Conservation (phyloP, 2,329 filamentous ascomycete species). For the Aphanoascus verrucosus region DNA sequence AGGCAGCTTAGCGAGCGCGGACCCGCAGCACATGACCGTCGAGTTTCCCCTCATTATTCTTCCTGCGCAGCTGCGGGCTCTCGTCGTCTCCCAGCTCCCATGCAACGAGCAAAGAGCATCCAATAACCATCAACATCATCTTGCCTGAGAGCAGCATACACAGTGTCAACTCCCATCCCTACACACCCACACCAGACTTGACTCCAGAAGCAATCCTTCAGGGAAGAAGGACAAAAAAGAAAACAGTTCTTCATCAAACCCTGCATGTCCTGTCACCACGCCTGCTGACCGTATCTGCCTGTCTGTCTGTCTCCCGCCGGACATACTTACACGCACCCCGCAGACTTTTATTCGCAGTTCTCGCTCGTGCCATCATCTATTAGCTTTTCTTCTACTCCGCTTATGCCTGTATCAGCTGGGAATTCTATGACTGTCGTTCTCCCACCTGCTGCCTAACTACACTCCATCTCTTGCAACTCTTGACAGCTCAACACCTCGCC, state of each 20-base stretch:
- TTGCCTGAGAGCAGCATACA: background rate
- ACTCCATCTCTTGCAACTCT: background rate
- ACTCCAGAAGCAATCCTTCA: no score
- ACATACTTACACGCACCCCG: conserved; percentile 1
- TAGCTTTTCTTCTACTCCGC: no score
- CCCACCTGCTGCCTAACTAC: no score
- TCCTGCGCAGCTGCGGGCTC: no score
- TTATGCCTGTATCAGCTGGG: no score
- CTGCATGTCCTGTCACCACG: conserved; percentile 7
- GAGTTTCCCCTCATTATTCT: background rate
- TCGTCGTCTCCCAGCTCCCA: no score
- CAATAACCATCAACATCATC: no score
- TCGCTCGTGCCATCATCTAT: background rate
- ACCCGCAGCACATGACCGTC: background rate
- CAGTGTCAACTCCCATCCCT: no score
- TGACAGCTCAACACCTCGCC: background rate
- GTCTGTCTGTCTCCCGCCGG: background rate
- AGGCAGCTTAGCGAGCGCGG: background rate
- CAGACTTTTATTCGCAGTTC: background rate
- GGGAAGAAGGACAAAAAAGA: background rate
- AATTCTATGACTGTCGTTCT: no score
- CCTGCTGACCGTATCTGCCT: background rate
- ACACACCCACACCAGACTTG: no score
- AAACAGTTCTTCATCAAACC: conserved; percentile 3
- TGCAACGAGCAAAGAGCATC: no score